These are phyloP conservation scores for Trichosanthes truncata DNA, from an alignment of 306 rosid species.

Conservation along the genomic window DNA sequence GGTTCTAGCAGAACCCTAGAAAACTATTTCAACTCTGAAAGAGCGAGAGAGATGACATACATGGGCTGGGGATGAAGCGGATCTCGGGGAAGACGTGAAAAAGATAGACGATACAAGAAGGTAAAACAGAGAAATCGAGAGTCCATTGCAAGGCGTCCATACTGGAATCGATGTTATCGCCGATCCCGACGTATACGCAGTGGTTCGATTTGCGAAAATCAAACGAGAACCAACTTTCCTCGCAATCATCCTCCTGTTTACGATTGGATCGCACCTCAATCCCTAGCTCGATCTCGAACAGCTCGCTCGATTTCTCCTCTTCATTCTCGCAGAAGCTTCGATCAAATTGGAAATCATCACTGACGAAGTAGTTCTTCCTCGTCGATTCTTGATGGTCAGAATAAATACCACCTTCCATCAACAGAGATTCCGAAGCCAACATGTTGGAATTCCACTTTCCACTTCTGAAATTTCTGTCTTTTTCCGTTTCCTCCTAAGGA, in stretches of 20 bases:
- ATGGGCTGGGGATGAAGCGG: conserved; percentile 55
- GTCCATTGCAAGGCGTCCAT: conserved; percentile 58
- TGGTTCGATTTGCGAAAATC: conserved; percentile 17
- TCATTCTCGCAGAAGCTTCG: neutral
- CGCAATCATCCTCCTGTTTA: neutral
- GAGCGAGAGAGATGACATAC: conserved; percentile 25
- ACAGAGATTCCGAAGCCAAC: neutral
- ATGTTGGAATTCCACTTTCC: neutral
- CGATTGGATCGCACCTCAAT: neutral
- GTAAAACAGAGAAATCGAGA: conserved; percentile 29
- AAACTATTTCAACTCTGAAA: neutral
- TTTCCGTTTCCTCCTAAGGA: neutral
- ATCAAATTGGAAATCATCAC: neutral
- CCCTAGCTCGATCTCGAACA: conserved; percentile 33
- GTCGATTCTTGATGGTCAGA: neutral
- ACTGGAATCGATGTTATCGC: conserved; percentile 38
- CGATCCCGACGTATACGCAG: conserved; percentile 63
- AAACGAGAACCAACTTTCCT: conserved; percentile 11
- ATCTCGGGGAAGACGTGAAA: conserved; percentile 57
- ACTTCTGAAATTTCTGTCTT: neutral
- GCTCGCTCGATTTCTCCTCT: conserved; percentile 4
- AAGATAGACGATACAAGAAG: conserved; percentile 40
- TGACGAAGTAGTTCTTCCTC: neutral
- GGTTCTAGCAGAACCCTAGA: neutral
- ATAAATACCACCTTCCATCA: neutral